phyloP scores from a whole-genome alignment of 2,329 filamentous ascomycete genomes.

The Trichophyton equinum region DNA sequence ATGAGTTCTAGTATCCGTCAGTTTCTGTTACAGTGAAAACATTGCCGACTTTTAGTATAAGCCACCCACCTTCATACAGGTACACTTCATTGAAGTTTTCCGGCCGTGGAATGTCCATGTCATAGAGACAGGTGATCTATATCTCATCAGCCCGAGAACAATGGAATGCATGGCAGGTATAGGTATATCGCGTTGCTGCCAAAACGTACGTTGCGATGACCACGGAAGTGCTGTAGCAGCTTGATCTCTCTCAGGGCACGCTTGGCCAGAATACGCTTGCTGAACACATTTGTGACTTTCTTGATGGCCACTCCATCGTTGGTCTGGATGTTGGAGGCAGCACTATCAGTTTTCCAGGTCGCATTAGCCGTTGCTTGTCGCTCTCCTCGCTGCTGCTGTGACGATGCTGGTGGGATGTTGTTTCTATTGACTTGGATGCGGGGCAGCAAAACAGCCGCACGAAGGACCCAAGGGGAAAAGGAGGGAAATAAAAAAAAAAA shows the following conservation, averaged over 20 bases:
- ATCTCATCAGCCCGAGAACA: slow-evolving; percentile 19
- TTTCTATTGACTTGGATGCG: neutral
- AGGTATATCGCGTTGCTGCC: slow-evolving; percentile 1
- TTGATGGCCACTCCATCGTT: slow-evolving; percentile 95
- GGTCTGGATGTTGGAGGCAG: slow-evolving; percentile 80
- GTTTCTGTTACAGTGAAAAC: neutral
- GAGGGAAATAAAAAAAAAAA: too few relatives aligned
- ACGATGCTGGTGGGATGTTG: neutral
- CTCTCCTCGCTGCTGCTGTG: neutral
- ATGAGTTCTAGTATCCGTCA: slow-evolving; percentile 62
- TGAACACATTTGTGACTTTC: slow-evolving; percentile 99
- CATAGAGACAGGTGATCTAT: slow-evolving; percentile 95
- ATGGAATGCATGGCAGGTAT: neutral
- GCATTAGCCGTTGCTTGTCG: slow-evolving; percentile 10
- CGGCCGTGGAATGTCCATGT: slow-evolving; percentile 96
- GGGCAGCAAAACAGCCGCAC: neutral
- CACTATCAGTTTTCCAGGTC: slow-evolving; percentile 43
- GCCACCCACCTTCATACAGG: slow-evolving; percentile 74
- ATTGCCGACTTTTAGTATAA: too few relatives aligned
- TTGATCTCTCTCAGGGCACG: slow-evolving; percentile 96
- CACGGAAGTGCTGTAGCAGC: slow-evolving; percentile 92
- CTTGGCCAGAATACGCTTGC: slow-evolving; percentile 99
- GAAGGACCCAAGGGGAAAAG: neutral
- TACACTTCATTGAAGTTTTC: slow-evolving; percentile 99
- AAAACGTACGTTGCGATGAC: slow-evolving; percentile 63